A percentile compares a stretch with the other conserved stretches of the same genome.
phyloP scores from a whole-genome alignment of 2,329 filamentous ascomycete genomes.

The Aureobasidium sp. region DNA sequence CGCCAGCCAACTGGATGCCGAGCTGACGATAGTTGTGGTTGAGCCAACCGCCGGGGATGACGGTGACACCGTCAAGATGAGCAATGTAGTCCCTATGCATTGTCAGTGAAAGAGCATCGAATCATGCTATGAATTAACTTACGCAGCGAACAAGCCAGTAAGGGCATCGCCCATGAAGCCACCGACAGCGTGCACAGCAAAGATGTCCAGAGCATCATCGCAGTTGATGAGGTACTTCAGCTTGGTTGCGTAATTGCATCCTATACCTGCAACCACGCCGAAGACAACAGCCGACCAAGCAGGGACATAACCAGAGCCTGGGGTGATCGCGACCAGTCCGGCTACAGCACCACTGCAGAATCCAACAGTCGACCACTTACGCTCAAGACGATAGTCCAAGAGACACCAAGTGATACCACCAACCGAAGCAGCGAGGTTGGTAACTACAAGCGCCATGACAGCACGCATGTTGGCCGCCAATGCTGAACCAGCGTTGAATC shows the following conservation, averaged over 20 bases:
- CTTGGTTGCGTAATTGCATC: slow-evolving; percentile 87
- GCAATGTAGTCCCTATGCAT: slow-evolving; percentile 63
- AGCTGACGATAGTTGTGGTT: slow-evolving; percentile 80
- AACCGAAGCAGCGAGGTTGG: slow-evolving; percentile 75
- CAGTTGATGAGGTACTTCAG: slow-evolving; percentile 76
- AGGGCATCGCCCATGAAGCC: slow-evolving; percentile 72
- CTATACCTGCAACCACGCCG: slow-evolving; percentile 65
- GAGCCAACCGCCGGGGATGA: slow-evolving; percentile 71
- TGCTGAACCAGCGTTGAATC: slow-evolving; percentile 85
- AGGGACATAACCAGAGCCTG: slow-evolving; percentile 78
- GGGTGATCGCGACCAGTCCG: slow-evolving; percentile 81
- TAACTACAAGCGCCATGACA: slow-evolving; percentile 79
- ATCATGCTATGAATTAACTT: slow-evolving; percentile 23
- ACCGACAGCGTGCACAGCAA: slow-evolving; percentile 73
- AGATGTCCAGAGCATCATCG: slow-evolving; percentile 84
- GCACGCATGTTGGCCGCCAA: slow-evolving; percentile 74
- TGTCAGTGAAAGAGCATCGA: neutral
- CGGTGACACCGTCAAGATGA: slow-evolving; percentile 62
- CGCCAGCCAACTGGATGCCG: slow-evolving; percentile 77
- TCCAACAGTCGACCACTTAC: slow-evolving; percentile 87
- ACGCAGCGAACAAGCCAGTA: slow-evolving; percentile 75
- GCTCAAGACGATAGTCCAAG: slow-evolving; percentile 79
- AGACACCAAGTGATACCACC: slow-evolving; percentile 86
- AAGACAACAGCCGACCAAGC: slow-evolving; percentile 78
- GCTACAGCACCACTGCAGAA: slow-evolving; percentile 89